These are phyloP conservation scores for Hypericum perforatum DNA, from an alignment of 345 rosid genomes.

Conservation along the genomic window DNA sequence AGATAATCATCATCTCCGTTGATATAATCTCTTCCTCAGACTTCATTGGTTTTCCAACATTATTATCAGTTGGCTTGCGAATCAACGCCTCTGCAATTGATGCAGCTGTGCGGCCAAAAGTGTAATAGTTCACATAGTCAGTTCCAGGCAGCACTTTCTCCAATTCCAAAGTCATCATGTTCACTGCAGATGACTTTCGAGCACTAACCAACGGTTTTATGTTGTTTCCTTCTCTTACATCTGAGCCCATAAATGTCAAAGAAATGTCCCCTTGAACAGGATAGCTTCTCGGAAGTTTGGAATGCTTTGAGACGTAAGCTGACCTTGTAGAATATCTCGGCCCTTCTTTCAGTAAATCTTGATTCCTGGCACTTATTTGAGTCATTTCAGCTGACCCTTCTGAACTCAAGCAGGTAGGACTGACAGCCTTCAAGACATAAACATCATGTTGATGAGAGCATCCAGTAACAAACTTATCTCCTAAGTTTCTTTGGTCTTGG, in stretches of 20 bases:
- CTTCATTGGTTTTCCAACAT: slow-evolving; percentile 23
- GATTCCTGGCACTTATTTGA: slow-evolving; percentile 34
- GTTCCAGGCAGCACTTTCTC: slow-evolving; percentile 23
- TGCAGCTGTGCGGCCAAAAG: slow-evolving; percentile 64
- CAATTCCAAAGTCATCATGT: slow-evolving; percentile 21
- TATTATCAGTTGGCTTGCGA: slow-evolving; percentile 40
- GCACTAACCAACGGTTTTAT: slow-evolving; percentile 21
- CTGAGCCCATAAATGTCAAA: slow-evolving; percentile 28
- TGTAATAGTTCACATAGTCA: slow-evolving; percentile 57
- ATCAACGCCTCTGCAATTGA: slow-evolving; percentile 54
- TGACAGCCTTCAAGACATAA: slow-evolving; percentile 20
- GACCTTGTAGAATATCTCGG: slow-evolving; percentile 12
- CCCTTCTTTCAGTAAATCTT: slow-evolving; percentile 30
- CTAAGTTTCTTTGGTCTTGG: slow-evolving; percentile 28
- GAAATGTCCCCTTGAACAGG: slow-evolving; percentile 16
- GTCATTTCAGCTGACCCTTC: slow-evolving; percentile 56
- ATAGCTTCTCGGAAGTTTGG: slow-evolving; percentile 15
- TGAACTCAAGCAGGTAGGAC: slow-evolving; percentile 29
- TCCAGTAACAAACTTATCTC: slow-evolving; percentile 29
- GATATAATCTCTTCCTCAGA: slow-evolving; percentile 65
- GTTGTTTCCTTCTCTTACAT: slow-evolving; percentile 24
- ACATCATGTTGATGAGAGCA: slow-evolving; percentile 24
- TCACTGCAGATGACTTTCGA: slow-evolving; percentile 17
- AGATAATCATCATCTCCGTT: slow-evolving; percentile 63
- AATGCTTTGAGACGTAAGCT: slow-evolving; percentile 21